Evolutionary conservation across 2,329 filamentous ascomycete genomes (phyloP), one percentile per base, ranked within the genome.

Genomic region (Cytospora piceae): DNA sequence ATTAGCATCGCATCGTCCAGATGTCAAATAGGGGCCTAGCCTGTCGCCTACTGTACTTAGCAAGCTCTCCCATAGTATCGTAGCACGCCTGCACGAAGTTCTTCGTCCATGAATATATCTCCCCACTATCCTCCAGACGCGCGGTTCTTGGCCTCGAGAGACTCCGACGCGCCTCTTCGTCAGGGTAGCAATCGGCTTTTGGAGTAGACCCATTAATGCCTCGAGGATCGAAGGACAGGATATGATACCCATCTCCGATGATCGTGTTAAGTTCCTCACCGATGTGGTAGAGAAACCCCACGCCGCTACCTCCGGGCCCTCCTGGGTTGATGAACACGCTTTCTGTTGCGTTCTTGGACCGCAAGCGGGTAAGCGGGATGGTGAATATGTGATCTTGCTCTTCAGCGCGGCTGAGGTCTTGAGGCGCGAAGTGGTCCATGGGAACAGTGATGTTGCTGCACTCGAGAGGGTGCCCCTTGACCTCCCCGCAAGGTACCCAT

Each of bases 291-390:
- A 82, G 53, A 46, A 78, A 76, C 0, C 71, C 68, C 6, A 78
- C 68, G 1, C 81, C 81, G 53, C 79, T 78, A 4, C 71, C 80
- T 11, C 81, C 82, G 0, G 82, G 82, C 0, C 82, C 82, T 52
- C 81, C 81, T 0, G 81, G 80, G 66, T 83, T 83, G 15, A 82
- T 71, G 0, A 83, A 69, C 29, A 83, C 70, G 54, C 79, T 80
- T 54, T 75, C 72, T 7, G 76, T 79, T 7, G 78, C 77, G 17
- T 79, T 76, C 37, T 73, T 74, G 34, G 77, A 79, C 12, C 80
- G 77, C 63, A 82, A 64, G 15, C 81, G 78, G 17, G 81, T 74
- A 3, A 83, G 71, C 4, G 81, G 78, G 56, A 83, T 75, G 32
- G 69, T 75, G 68, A 83, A 82, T 4, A 73, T 77, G 68, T 78